These are phyloP conservation scores for Pythium myriotylum DNA, from an alignment of 352 stramenopile species.

Conservation along the genomic window DNA sequence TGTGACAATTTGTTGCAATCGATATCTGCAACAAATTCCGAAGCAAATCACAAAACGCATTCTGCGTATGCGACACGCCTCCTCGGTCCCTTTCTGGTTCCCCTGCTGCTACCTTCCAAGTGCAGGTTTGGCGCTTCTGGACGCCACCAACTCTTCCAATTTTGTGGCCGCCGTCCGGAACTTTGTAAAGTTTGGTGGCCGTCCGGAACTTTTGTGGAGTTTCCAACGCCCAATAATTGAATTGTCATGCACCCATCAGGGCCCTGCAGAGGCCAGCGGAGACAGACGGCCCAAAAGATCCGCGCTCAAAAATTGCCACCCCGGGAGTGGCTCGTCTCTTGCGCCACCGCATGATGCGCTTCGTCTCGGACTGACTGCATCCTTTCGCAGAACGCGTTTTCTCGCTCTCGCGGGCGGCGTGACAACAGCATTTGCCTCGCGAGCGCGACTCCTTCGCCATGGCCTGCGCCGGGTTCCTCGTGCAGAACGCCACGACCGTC, in stretches of 20 bases:
- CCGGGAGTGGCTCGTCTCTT: constrained; percentile 27
- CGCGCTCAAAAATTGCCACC: constrained; percentile 13
- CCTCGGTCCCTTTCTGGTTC: no score
- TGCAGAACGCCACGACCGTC: constrained; percentile 52
- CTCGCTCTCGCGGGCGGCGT: not conserved
- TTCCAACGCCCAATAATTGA: no score
- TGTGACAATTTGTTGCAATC: constrained; percentile 28
- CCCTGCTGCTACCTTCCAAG: no score
- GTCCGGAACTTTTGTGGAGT: not conserved
- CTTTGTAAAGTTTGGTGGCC: no score
- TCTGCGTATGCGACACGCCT: no score
- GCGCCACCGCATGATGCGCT: constrained; percentile 15
- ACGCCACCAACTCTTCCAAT: no score
- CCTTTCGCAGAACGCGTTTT: constrained; percentile 11
- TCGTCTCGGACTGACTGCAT: constrained; percentile 18
- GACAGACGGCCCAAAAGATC: constrained; percentile 15
- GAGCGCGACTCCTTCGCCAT: constrained; percentile 32
- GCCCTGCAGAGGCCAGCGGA: not conserved
- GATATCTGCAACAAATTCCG: constrained; percentile 20
- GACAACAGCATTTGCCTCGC: not conserved
- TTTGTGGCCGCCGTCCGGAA: no score
- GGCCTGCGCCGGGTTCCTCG: constrained; percentile 68
- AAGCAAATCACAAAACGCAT: not conserved
- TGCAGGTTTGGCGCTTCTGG: no score
- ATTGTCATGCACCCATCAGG: no score